phyloP scores from a whole-genome alignment of 2,329 filamentous ascomycete genomes.

The Aspergillus tubingensis region DNA sequence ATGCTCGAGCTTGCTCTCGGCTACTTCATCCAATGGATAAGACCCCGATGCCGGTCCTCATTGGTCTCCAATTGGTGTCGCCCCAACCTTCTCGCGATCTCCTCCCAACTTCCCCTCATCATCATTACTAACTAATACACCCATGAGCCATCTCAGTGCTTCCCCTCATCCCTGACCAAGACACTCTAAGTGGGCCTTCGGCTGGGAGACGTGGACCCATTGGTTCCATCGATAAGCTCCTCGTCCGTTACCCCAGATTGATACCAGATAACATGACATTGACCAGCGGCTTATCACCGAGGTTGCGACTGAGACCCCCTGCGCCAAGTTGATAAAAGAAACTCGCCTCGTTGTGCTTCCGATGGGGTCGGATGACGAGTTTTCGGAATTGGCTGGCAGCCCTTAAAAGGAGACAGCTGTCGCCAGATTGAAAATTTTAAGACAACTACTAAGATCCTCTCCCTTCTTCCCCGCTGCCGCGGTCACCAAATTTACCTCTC shows the following conservation, averaged over 20 bases:
- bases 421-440: neutral
- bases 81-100: neutral
- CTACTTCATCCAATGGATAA: conserved; percentile 13
- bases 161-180: neutral
- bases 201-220: neutral
- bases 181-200: neutral
- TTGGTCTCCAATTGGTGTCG: conserved; percentile 6
- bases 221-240: conserved; percentile 7
- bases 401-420: neutral
- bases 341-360: neutral
- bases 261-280: conserved; percentile 6
- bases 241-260: conserved; percentile 5
- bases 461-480: neutral
- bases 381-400: neutral
- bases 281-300: conserved; percentile 5
- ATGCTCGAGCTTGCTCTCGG: conserved; percentile 21
- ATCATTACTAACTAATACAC: neutral
- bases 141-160: neutral
- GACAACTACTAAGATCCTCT: neutral
- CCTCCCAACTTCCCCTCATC: neutral
- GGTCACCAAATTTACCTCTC: neutral
- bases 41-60: conserved; percentile 6
- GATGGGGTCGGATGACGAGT: neutral
- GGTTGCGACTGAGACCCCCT: neutral
- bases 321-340: neutral